Evolutionary conservation across 176 grass and related monocot genomes (phyloP).

Genomic region (Eragrostis curvula): DNA sequence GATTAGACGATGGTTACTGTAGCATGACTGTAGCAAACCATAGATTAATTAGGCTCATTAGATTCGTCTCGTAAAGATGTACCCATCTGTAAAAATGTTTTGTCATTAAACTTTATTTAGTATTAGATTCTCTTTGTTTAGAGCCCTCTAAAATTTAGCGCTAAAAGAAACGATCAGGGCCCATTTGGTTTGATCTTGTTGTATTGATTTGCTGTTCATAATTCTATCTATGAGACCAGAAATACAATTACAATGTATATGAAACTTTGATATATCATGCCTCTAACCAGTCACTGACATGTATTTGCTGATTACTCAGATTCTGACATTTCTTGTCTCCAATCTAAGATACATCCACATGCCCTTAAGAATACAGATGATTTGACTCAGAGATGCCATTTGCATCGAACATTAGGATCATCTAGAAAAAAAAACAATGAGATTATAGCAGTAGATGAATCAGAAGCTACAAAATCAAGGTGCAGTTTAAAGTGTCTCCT

Average conservation of each 20-base stretch:
- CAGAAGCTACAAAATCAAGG: background rate
- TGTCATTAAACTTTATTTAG: no score
- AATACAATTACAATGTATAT: background rate
- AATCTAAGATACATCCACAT: background rate
- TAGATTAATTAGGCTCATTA: no score
- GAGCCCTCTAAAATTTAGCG: no score
- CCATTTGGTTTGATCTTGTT: background rate
- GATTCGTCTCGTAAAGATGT: no score
- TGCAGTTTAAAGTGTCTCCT: background rate
- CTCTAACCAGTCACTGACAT: background rate
- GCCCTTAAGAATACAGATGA: background rate
- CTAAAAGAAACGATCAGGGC: no score
- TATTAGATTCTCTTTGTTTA: no score
- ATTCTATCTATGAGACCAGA: background rate
- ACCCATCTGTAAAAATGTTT: no score
- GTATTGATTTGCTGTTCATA: background rate
- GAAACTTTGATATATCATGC: background rate
- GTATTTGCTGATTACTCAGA: background rate
- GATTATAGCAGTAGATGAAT: conserved; percentile 1
- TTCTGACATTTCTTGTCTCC: background rate
- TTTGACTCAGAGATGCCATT: background rate
- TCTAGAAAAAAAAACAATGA: background rate
- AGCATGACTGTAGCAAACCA: no score
- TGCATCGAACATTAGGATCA: background rate
- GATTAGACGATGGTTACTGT: no score